Evolutionary conservation across 2,329 filamentous ascomycete species (phyloP).

Genomic region (Alternaria ventricosa): DNA sequence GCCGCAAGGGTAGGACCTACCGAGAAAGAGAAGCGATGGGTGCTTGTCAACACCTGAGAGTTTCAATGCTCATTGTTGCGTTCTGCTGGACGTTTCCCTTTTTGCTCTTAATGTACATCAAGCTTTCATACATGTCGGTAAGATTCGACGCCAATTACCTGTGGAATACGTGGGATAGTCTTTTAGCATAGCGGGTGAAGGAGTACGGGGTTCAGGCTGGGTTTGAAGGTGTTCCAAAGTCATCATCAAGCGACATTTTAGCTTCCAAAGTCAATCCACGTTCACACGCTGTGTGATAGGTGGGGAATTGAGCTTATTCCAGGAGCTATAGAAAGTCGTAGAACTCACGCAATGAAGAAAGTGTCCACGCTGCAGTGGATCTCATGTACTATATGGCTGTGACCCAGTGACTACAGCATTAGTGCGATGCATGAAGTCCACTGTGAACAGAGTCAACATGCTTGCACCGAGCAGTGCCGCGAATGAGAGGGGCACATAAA

Average conservation of each 20-base stretch:
- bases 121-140: neutral
- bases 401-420: neutral
- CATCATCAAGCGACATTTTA: neutral
- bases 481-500: neutral
- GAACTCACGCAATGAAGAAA: neutral
- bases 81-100: neutral
- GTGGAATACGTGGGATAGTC: neutral
- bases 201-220: neutral
- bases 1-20: slow-evolving; percentile 69
- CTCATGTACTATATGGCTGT: neutral
- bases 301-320: neutral
- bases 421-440: neutral
- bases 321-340: neutral
- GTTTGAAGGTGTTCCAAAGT: neutral
- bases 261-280: neutral
- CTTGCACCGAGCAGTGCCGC: neutral
- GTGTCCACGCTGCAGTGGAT: neutral
- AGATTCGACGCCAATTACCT: neutral
- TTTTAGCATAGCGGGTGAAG: neutral
- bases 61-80: neutral
- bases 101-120: neutral
- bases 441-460: neutral
- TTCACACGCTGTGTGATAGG: neutral
- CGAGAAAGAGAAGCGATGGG: slow-evolving; percentile 71
- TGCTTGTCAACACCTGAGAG: slow-evolving; percentile 34